These are phyloP conservation scores for Annona squamosa DNA, from an alignment of 164 flowering plant genomes.

Conservation along the genomic window DNA sequence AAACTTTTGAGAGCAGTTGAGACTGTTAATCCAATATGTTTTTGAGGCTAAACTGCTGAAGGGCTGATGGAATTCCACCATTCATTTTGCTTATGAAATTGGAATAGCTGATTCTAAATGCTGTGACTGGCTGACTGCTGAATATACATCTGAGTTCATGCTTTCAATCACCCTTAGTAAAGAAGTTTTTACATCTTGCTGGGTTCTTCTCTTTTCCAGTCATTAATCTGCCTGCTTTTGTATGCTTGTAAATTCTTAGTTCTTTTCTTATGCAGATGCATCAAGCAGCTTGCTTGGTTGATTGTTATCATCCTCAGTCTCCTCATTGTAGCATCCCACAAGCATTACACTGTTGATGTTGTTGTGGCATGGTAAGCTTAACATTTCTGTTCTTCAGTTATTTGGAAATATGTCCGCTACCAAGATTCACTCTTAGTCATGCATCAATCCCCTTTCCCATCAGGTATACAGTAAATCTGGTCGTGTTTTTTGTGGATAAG, in stretches of 20 bases:
- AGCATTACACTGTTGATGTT: constrained; percentile 65
- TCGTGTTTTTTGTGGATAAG: constrained; percentile 78
- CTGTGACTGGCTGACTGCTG: too few relatives aligned
- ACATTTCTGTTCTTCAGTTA: neutral
- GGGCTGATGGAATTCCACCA: too few relatives aligned
- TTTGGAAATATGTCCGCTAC: neutral
- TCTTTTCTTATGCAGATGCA: constrained; percentile 34
- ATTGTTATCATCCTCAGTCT: constrained; percentile 66
- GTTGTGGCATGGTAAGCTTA: constrained; percentile 54
- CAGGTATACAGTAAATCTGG: constrained; percentile 94
- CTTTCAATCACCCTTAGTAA: too few relatives aligned
- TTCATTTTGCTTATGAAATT: too few relatives aligned
- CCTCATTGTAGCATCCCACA: constrained; percentile 85
- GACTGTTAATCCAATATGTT: neutral
- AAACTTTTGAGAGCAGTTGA: neutral
- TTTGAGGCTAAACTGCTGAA: neutral
- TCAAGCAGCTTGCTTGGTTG: constrained; percentile 80
- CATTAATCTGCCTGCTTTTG: neutral
- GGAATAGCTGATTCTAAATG: too few relatives aligned
- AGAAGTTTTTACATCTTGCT: too few relatives aligned
- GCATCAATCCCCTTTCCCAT: constrained; percentile 4
- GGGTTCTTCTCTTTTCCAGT: too few relatives aligned
- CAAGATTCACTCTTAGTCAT: neutral
- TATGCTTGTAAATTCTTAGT: neutral
- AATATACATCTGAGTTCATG: too few relatives aligned